These are phyloP conservation scores for Tolypocladium sp. DNA, from an alignment of 2,329 filamentous ascomycete genomes.

Conservation along the genomic window DNA sequence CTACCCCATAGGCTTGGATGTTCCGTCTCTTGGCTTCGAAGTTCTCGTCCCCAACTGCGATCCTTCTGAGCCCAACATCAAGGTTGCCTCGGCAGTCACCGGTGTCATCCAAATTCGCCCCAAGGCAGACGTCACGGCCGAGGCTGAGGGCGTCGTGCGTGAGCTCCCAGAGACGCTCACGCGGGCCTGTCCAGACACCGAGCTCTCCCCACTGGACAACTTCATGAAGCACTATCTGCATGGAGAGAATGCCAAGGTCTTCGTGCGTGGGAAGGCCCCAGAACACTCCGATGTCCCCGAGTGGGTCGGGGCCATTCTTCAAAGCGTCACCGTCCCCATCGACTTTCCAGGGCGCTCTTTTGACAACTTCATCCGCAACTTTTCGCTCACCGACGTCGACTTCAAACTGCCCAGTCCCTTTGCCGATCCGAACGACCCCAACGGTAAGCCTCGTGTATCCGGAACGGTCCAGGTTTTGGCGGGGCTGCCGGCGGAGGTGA, in stretches of 20 bases:
- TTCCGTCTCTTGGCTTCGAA: conserved; percentile 77
- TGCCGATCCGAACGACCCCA: conserved; percentile 65
- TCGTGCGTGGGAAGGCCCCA: conserved; percentile 68
- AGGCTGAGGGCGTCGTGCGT: conserved; percentile 62
- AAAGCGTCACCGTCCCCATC: conserved; percentile 73
- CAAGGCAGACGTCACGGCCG: conserved; percentile 54
- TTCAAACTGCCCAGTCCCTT: conserved; percentile 77
- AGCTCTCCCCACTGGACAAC: conserved; percentile 74
- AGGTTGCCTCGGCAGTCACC: conserved; percentile 68
- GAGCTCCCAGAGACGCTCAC: conserved; percentile 67
- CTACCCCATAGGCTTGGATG: conserved; percentile 66
- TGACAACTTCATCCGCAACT: conserved; percentile 77
- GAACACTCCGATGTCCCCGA: conserved; percentile 59
- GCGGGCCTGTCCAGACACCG: conserved; percentile 63
- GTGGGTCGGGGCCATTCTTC: conserved; percentile 76
- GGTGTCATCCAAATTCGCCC: conserved; percentile 58
- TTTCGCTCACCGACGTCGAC: conserved; percentile 75
- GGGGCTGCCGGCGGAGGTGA: conserved; percentile 73
- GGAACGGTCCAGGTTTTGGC: conserved; percentile 75
- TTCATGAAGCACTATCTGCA: conserved; percentile 75
- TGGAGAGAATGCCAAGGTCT: conserved; percentile 69
- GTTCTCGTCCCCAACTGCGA: conserved; percentile 78
- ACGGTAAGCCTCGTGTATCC: conserved; percentile 69
- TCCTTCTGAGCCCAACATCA: conserved; percentile 61
- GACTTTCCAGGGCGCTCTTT: conserved; percentile 76